Base-by-base conservation (phyloP, 495 filamentous ascomycete genomes). In the Daldinia decipiens region DNA sequence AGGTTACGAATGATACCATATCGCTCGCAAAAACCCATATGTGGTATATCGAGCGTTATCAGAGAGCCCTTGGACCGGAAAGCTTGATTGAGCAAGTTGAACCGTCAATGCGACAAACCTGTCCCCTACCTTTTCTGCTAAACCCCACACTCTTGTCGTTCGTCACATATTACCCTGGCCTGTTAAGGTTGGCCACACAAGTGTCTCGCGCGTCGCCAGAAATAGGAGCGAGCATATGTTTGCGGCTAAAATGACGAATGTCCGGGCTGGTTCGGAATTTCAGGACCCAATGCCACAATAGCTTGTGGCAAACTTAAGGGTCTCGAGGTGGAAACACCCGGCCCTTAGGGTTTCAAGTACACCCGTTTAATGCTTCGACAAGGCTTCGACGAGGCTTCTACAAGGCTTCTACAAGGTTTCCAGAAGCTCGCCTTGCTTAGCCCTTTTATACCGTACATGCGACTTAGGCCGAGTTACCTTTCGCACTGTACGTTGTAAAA, bases 31-130 rank as follows among this genome's bases (percentile, higher is more conserved):
- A 64, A 64, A 15, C 53, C 69, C 69, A 54, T 67, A 67, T 63
- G 21, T 59, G 62, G 69, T 67, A 72, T 67, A 63, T 64, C 62
- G 69, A 63, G 64, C 69, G 63, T 68, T 68, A 65, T 68, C 70
- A 65, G 29, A 32, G 56, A 34, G 43, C 43, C 39, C 31, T 52
- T 58, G 12, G 29, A 62, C 57, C 70, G 65, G 70, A 39, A 72
- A 38, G 70, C 70, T 68, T 67, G 65, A 73, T 68, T 62, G 27
- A 73, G 70, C 70, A 68, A 73, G 61, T 73, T 73, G 70, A 68
- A 56, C 70, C 70, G 70, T 56, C 38, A 65, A 68, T 63, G 59
- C 66, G 67, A 65, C 53, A 53, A 65, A 39, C 38, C 45, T 26
- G 27, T 53, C 70, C 43, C 57, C 47, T 34, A 36, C 13, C 55